Evolutionary conservation across 345 rosid species (phyloP).

Genomic region (Eucalyptus microcorys): DNA sequence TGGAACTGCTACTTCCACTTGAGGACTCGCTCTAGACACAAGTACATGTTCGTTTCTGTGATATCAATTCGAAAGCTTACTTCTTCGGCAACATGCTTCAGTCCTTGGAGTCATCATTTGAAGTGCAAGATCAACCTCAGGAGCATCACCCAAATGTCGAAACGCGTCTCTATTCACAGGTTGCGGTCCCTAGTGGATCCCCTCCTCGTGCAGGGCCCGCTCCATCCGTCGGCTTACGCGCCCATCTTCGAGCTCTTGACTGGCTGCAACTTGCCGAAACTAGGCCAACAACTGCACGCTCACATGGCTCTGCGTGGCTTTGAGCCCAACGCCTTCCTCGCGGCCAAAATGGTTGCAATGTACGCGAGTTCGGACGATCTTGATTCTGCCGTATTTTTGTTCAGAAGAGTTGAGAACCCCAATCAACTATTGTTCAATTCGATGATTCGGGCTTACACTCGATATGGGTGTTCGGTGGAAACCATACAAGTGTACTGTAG

Average conservation of each 20-base stretch:
- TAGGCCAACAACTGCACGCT: constrained; percentile 35
- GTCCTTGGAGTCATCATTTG: not conserved
- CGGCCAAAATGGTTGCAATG: constrained; percentile 32
- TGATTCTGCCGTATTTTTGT: constrained; percentile 14
- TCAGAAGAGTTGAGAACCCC: constrained; percentile 3
- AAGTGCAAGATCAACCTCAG: not conserved
- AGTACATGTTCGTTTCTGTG: not conserved
- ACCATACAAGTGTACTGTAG: constrained; percentile 1
- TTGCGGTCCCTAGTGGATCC: constrained; percentile 6
- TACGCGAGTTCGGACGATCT: constrained; percentile 28
- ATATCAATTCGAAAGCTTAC: not conserved
- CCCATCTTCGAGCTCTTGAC: constrained; percentile 24
- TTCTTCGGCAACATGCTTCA: not conserved
- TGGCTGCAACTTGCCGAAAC: constrained; percentile 1
- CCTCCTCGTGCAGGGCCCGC: not conserved
- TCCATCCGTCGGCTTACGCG: constrained; percentile 4
- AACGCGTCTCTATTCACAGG: not conserved
- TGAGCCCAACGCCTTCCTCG: constrained; percentile 24
- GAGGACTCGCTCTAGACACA: not conserved
- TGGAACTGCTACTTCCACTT: not conserved
- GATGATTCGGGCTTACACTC: constrained; percentile 25
- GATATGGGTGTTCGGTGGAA: constrained; percentile 15
- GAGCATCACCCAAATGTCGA: not conserved
- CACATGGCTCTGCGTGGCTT: constrained; percentile 25
- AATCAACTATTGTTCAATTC: constrained; percentile 20